Percentiles rank a stretch among this genome's conserved stretches.
These are phyloP conservation scores for Mycena indigotica DNA, from an alignment of 768 basidiomycete genomes.

Conservation along the genomic window DNA sequence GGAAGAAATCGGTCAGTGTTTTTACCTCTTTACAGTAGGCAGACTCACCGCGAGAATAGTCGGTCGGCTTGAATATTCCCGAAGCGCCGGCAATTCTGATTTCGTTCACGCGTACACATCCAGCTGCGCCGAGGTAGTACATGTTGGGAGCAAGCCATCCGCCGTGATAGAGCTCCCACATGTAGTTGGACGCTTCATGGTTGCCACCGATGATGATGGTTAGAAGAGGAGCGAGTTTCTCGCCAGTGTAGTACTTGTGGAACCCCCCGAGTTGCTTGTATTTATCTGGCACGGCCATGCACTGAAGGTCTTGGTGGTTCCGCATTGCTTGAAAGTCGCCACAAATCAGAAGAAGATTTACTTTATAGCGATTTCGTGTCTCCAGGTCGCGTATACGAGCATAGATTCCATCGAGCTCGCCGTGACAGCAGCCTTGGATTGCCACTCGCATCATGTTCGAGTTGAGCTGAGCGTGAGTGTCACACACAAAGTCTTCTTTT, in stretches of 20 bases:
- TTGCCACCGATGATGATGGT: constrained; percentile 97
- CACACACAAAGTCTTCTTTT: not conserved
- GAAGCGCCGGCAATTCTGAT: constrained; percentile 90
- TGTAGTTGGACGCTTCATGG: constrained; percentile 95
- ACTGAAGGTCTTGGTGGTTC: constrained; percentile 80
- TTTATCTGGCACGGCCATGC: constrained; percentile 90
- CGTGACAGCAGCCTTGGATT: constrained; percentile 94
- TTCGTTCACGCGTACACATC: constrained; percentile 85
- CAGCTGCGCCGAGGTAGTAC: constrained; percentile 92
- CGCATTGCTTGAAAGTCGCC: constrained; percentile 96
- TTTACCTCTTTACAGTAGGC: too few species aligned
- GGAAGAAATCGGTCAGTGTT: not conserved
- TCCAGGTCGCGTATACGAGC: constrained; percentile 66
- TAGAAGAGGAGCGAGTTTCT: constrained; percentile 78
- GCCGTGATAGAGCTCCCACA: constrained; percentile 96
- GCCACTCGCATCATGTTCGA: constrained; percentile 59
- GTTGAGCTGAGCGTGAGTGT: not conserved
- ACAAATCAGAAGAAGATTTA: constrained; percentile 88
- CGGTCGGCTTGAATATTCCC: constrained; percentile 85
- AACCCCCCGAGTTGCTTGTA: constrained; percentile 86
- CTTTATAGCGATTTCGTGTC: constrained; percentile 56
- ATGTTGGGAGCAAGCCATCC: constrained; percentile 98
- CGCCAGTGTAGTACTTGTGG: constrained; percentile 86
- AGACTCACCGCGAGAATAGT: constrained; percentile 67
- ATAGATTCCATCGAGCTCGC: constrained; percentile 89